Base-by-base conservation (phyloP, 495 filamentous ascomycete genomes). In the Glarea lozoyensis region DNA sequence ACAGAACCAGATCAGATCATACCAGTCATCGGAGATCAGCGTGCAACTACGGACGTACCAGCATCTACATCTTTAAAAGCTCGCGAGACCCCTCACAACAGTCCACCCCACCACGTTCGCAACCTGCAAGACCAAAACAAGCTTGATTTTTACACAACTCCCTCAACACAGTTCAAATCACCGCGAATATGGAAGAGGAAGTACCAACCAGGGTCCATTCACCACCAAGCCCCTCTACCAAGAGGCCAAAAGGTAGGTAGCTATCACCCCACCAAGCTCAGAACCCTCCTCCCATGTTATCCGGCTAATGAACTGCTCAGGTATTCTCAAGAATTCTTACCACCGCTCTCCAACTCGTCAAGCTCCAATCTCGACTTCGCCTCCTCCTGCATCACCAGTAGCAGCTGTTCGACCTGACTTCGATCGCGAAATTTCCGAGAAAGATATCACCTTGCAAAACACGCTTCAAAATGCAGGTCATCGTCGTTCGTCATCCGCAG, bases 241-340 rank as follows among this genome's bases (percentile, higher is more conserved):
- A 81, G 64, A 79, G 85, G 45, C 88, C 88, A 23, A 89, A 78
- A 67, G 87, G 88, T 86, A 70, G 55, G 65, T 61, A 39, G 25
- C n/a, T n/a, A n/a, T n/a, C 7, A 37, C 24, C 42, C 22, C 47
- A 34, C 46, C 11, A 30, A 25, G 12, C 11, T 7, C 25, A 6
- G 7, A 10, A 16, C 17, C 36, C 42, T 34, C 10, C 15, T 4
- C 12, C 22, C 17, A 21, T 32, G 9, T 12, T 24, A 20, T 29
- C 40, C 24, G 37, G 24, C 44, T 27, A 43, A 46, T 24, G 32
- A 38, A 13, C 37, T 34, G 24, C 23, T 10, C 30, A 53, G 92
- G 92, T 45, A 98, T 98, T 49, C 78, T 98, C 51, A 98, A 98
- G 68, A 96, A 96, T 65, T 82, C 84, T 10, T 82, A 67, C 54